A percentile compares a stretch with the other conserved stretches of the same genome.
phyloP scores from a whole-genome alignment of 495 filamentous ascomycete genomes.

The Amorphotheca resinae region DNA sequence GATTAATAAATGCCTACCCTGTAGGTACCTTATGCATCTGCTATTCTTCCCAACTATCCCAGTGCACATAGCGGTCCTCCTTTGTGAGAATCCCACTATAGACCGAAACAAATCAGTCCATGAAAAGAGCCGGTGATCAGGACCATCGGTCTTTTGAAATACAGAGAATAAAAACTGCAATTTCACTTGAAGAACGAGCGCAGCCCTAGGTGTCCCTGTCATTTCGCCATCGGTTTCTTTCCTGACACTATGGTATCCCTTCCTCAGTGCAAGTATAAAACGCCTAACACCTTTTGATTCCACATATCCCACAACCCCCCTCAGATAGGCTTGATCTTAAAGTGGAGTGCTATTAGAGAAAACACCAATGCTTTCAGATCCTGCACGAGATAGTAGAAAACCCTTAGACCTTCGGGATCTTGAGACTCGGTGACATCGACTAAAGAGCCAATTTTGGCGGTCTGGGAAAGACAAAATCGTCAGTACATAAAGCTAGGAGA shows the following conservation, averaged over 20 bases:
- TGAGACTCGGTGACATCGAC: slow-evolving; percentile 93
- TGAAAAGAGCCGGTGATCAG: no score
- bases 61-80: no score
- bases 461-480: slow-evolving; percentile 38
- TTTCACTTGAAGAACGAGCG: no score
- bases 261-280: slow-evolving; percentile 2
- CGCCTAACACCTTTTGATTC: slow-evolving; percentile 14
- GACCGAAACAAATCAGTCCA: no score
- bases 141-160: no score
- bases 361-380: slow-evolving; percentile 96
- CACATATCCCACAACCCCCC: background rate
- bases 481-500: background rate
- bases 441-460: slow-evolving; percentile 94
- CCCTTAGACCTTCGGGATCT: slow-evolving; percentile 90
- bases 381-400: slow-evolving; percentile 99
- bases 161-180: no score
- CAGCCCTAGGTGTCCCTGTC: no score
- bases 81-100: no score
- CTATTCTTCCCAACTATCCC: no score
- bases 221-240: no score
- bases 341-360: slow-evolving; percentile 90
- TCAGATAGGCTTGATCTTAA: slow-evolving; percentile 93
- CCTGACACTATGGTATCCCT: slow-evolving; percentile 13
- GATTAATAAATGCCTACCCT: no score
- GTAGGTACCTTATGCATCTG: no score